These are phyloP conservation scores for Dipodascopsis tothii DNA, from an alignment of 805 yeast genomes.

Conservation along the genomic window DNA sequence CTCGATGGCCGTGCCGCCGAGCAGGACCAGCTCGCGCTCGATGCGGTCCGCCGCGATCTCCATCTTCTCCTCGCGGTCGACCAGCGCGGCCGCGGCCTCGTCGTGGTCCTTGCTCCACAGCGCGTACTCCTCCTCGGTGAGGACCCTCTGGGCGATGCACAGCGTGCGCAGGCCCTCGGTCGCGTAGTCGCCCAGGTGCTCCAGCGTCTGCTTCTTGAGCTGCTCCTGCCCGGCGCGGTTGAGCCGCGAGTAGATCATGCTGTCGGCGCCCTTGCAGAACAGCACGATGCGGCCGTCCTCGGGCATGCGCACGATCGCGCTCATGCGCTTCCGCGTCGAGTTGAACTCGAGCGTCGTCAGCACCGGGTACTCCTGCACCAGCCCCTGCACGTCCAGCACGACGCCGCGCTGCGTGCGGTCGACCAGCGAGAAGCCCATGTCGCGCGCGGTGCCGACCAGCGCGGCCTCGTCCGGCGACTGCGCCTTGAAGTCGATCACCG, in stretches of 20 bases:
- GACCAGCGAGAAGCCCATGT: slow-evolving; percentile 57
- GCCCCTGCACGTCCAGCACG: slow-evolving; percentile 41
- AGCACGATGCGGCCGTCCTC: slow-evolving; percentile 38
- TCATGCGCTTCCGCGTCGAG: slow-evolving; percentile 72
- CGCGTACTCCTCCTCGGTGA: slow-evolving; percentile 40
- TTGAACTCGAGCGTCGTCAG: slow-evolving; percentile 56
- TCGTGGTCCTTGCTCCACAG: slow-evolving; percentile 52
- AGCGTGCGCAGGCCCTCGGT: slow-evolving; percentile 72
- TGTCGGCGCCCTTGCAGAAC: slow-evolving; percentile 70
- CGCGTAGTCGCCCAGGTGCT: slow-evolving; percentile 61
- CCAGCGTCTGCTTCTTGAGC: slow-evolving; percentile 49
- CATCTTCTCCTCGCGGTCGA: slow-evolving; percentile 50
- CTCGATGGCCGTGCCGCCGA: slow-evolving; percentile 80
- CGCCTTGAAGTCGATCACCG: slow-evolving; percentile 51
- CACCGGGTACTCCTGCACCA: slow-evolving; percentile 40
- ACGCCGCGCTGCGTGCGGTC: slow-evolving; percentile 48
- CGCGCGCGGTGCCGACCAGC: slow-evolving; percentile 67
- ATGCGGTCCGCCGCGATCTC: slow-evolving; percentile 51
- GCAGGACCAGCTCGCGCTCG: slow-evolving; percentile 47
- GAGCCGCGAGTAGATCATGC: slow-evolving; percentile 50
- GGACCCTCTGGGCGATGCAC: slow-evolving; percentile 54
- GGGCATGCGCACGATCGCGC: slow-evolving; percentile 52
- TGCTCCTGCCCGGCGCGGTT: slow-evolving; percentile 35
- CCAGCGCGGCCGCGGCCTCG: slow-evolving; percentile 50
- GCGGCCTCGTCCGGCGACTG: slow-evolving; percentile 84